These are phyloP conservation scores for Apiospora malaysiana DNA, from an alignment of 2,329 filamentous ascomycete species.

Conservation along the genomic window DNA sequence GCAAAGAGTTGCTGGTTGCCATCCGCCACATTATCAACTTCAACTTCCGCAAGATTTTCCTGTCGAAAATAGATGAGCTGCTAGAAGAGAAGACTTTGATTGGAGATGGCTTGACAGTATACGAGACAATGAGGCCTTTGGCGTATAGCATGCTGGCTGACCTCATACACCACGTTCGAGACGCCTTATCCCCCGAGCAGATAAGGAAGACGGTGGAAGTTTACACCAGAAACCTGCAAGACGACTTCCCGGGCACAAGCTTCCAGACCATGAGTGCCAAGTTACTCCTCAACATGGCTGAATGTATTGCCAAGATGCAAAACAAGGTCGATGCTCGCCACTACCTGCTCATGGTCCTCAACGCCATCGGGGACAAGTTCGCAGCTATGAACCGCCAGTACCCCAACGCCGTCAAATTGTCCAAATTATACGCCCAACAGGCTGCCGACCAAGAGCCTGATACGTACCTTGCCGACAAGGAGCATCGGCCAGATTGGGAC, in stretches of 20 bases:
- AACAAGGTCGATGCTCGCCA: constrained; percentile 95
- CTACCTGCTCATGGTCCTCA: constrained; percentile 95
- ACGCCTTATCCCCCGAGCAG: constrained; percentile 85
- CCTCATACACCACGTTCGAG: constrained; percentile 94
- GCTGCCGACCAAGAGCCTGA: constrained; percentile 69
- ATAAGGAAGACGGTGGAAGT: constrained; percentile 96
- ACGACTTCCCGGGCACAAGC: constrained; percentile 95
- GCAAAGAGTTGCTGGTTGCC: constrained; percentile 94
- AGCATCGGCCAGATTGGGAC: constrained; percentile 89
- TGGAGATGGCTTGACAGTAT: constrained; percentile 93
- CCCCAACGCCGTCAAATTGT: constrained; percentile 91
- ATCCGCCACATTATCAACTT: constrained; percentile 99
- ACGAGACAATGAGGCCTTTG: constrained; percentile 93
- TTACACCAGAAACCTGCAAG: constrained; percentile 94
- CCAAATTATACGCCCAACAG: constrained; percentile 75
- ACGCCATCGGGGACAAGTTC: constrained; percentile 98
- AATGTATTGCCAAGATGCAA: constrained; percentile 92
- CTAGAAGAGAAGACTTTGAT: constrained; percentile 93
- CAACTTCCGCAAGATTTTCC: constrained; percentile 94
- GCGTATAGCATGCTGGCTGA: constrained; percentile 99
- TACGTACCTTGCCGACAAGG: constrained; percentile 82
- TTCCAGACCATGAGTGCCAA: constrained; percentile 99
- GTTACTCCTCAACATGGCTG: constrained; percentile 94
- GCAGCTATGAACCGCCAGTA: constrained; percentile 98
- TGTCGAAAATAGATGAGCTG: constrained; percentile 92